Evolutionary conservation across 2,329 filamentous ascomycete species (phyloP), one percentile per base, ranked within the genome.

Genomic region (Monilinia vaccinii-corymbosi): DNA sequence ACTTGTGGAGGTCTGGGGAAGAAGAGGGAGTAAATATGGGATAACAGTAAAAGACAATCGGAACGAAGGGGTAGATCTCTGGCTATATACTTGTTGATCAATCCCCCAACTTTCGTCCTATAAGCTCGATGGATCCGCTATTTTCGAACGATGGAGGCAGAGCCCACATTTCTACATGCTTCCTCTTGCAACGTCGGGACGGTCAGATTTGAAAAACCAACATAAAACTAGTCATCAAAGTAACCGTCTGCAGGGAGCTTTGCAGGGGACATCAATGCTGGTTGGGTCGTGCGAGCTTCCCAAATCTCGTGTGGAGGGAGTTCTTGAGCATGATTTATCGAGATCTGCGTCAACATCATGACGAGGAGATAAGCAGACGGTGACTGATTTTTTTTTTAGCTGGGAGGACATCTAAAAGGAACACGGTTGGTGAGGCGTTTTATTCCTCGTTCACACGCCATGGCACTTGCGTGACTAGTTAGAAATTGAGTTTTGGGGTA

Each of bases 111-210:
- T 36, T 57, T 45, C 46, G 13, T 45, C 49, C 47, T 42, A 55
- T 42, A 55, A 31, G 47, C 48, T 40, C 4, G 10, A 42, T 55
- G 42, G 57, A 46, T 46, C 42, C 32, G 16, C 42, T 40, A 42
- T 55, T 32, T 32, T 38, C 32, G 13, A 36, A 31, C 14, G 31
- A 38, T 23, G 42, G 21, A 53, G 18, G 34, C 6, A 34, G 40
- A 53, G 14, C 31, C 57, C 57, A 46, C 56, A 53, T 52, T 59
- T 45, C 38, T 48, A 58, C 31, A 55, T 53, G 57, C 23, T 59
- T 23, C 28, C n/a, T 21, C 18, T 53, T 46, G 18, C 38, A 40
- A 60, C 38, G 21, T 60, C 57, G 57, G 49, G 38, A 60, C 11
- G 23, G 21, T 25, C 31, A 10, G 23, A 47, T 55, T 46, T 21